Evolutionary conservation across 176 grass and related monocot genomes (phyloP), one percentile per base, ranked within the genome.

Genomic region (Pontederia crassipes): DNA sequence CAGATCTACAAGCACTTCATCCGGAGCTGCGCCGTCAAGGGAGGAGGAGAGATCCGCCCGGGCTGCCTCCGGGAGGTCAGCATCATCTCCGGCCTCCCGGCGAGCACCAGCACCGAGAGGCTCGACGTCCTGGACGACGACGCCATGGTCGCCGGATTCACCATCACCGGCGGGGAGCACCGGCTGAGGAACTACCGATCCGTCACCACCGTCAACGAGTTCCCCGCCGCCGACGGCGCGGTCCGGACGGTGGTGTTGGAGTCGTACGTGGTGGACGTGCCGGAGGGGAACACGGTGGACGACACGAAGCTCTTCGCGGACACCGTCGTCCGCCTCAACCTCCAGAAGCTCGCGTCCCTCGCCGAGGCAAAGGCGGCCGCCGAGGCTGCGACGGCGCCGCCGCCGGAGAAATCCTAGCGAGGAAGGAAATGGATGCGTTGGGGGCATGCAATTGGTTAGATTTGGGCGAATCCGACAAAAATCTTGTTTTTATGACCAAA

Each of bases 1-100:
- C 92, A 96, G 75, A 85, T 91, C 65, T 96, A 96, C 83, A 96
- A 96, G 67, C 92, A 96, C 92, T 96, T 96, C 80, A 91, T 91
- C 83, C 92, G 83, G 28, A 91, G 83, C 75, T 96, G 86, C 70
- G 13, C 73, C 50, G 62, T 96, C 70, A 78, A 76, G 54, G 70
- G 80, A 66, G 81, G 75, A 49, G 79, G 58, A 17, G 75, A 62
- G 13, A 81, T 97, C 58, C 75, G 77, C 45, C 78, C 80, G 4
- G 87, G 84, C 15, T 89, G 84, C 70, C 84, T 97, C 58, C 81
- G 87, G 55, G 84, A 97, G 54, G 72, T 97, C 46, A 85, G 87
- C 75, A 66, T 97, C 68, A 91, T 97, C 73, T 97, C 92, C 4
- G 87, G 92, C 67, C 77, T 97, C 70, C 92, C 87, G 40, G 81